A percentile compares a stretch with the other conserved stretches of the same genome.
These are phyloP conservation scores for Pythium chondricola DNA, from an alignment of 352 stramenopile species.

Conservation along the genomic window DNA sequence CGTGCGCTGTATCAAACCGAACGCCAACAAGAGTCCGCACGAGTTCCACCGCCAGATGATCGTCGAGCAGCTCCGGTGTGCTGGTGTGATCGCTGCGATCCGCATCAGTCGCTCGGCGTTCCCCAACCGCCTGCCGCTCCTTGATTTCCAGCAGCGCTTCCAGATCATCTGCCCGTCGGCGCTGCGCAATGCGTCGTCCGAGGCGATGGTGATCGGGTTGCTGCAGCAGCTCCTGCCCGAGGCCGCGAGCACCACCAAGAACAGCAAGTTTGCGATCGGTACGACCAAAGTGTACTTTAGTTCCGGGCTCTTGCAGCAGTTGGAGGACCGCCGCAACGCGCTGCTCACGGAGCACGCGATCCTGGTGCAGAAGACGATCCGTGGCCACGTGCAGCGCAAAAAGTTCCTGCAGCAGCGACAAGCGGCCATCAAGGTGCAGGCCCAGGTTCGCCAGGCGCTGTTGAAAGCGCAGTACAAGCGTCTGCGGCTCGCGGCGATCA, in stretches of 20 bases:
- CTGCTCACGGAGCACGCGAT: conserved; percentile 74
- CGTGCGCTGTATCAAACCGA: conserved; percentile 90
- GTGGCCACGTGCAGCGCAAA: conserved; percentile 47
- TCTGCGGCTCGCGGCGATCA: conserved; percentile 39
- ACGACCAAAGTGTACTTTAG: conserved; percentile 84
- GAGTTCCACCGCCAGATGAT: conserved; percentile 87
- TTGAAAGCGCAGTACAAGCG: conserved; percentile 36
- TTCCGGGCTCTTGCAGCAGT: conserved; percentile 85
- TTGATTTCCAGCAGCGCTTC: conserved; percentile 76
- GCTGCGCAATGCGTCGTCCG: conserved; percentile 39
- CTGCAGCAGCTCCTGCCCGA: conserved; percentile 67
- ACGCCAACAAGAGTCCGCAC: conserved; percentile 75
- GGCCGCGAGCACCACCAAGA: conserved; percentile 51
- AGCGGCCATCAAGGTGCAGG: conserved; percentile 48
- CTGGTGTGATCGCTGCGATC: conserved; percentile 87
- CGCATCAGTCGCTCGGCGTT: conserved; percentile 85
- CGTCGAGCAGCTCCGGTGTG: conserved; percentile 84
- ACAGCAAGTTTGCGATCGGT: conserved; percentile 73
- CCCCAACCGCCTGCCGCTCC: conserved; percentile 89
- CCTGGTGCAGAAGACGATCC: conserved; percentile 70
- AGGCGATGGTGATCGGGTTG: conserved; percentile 71
- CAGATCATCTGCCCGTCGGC: conserved; percentile 78
- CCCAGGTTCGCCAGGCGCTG: conserved; percentile 32
- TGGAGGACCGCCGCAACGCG: conserved; percentile 82
- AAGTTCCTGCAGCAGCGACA: conserved; percentile 39